These are phyloP conservation scores for Peniophora sp. DNA, from an alignment of 1,284 basidiomycete species.

Conservation along the genomic window DNA sequence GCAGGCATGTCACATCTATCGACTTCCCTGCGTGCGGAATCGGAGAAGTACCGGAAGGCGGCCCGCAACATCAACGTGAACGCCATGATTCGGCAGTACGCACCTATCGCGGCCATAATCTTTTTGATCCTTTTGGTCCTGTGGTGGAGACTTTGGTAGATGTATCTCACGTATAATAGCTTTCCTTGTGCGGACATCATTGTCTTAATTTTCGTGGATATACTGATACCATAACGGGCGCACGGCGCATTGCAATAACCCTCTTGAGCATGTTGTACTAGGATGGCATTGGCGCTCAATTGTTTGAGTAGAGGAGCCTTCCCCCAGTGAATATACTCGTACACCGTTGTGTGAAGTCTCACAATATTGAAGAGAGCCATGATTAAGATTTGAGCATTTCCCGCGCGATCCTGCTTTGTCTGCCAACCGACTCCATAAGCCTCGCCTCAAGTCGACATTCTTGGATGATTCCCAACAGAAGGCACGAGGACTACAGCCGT, in stretches of 20 bases:
- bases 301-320: too few relatives aligned
- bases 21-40: constrained; percentile 95
- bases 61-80: constrained; percentile 93
- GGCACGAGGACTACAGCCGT: constrained; percentile 2
- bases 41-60: constrained; percentile 95
- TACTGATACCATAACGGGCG: too few relatives aligned
- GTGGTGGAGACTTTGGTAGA: constrained; percentile 81
- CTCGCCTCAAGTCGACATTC: not conserved
- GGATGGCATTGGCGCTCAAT: too few relatives aligned
- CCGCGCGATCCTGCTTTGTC: too few relatives aligned
- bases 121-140: constrained; percentile 82
- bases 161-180: not conserved
- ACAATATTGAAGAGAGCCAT: too few relatives aligned
- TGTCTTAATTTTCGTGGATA: too few relatives aligned
- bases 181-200: not conserved
- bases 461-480: too few relatives aligned
- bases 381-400: too few relatives aligned
- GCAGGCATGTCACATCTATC: constrained; percentile 97
- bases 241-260: too few relatives aligned
- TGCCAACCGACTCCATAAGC: not conserved
- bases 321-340: too few relatives aligned
- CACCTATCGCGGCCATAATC: constrained; percentile 77
- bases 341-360: too few relatives aligned
- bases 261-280: too few relatives aligned
- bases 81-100: constrained; percentile 93